Conservation (phyloP, 106 monocot species). For the Iris macrosiphon region DNA sequence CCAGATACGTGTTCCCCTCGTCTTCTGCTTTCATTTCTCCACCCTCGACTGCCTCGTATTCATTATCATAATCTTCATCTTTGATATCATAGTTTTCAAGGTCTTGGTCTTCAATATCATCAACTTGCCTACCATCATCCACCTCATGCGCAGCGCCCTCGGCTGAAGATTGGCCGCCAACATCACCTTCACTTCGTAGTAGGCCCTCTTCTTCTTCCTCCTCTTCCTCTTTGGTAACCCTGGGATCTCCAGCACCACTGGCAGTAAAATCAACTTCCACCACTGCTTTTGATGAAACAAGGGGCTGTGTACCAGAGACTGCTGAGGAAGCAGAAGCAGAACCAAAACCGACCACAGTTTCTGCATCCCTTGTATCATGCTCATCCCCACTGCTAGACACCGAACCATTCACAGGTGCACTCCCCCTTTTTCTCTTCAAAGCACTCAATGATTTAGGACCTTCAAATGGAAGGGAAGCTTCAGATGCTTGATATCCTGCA, state of each 20-base stretch:
- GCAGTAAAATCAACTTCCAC: neutral
- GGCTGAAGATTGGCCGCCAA: no score
- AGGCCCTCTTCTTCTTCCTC: constrained; percentile 36
- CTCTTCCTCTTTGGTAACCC: constrained; percentile 6
- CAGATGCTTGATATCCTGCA: constrained; percentile 6
- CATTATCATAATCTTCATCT: constrained; percentile 22
- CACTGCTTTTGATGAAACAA: neutral
- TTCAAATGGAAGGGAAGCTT: constrained; percentile 36
- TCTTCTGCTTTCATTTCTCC: constrained; percentile 23
- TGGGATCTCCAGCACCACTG: neutral
- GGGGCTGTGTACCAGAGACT: neutral
- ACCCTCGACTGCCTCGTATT: constrained; percentile 28
- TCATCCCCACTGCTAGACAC: constrained; percentile 4
- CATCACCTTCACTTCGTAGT: constrained; percentile 15
- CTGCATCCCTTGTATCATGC: neutral
- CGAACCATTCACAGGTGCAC: constrained; percentile 9
- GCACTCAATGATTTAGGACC: constrained; percentile 58
- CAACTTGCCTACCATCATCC: neutral
- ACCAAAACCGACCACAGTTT: neutral
- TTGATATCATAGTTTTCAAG: constrained; percentile 31
- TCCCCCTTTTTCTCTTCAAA: constrained; percentile 50
- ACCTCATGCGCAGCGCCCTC: no score
- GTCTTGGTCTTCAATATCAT: constrained; percentile 23
- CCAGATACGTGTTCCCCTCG: constrained; percentile 11
- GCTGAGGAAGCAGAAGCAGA: neutral